Percentiles rank a stretch among this genome's conserved stretches.
Conservation (phyloP, 768 basidiomycete genomes). For the Myochromella boudieri region DNA sequence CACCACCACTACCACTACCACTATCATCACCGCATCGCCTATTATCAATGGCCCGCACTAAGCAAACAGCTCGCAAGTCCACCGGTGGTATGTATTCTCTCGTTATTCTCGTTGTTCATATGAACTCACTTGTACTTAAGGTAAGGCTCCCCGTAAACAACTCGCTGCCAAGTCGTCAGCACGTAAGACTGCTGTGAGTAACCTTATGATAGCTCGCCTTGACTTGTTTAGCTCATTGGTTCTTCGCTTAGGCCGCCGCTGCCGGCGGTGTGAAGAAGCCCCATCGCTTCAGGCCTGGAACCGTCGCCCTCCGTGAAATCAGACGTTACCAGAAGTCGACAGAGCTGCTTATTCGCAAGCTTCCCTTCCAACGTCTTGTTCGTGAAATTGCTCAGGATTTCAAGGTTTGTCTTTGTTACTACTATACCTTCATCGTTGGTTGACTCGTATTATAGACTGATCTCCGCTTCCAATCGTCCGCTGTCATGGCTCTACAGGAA, state of each 20-base stretch:
- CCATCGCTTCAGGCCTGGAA: conserved; percentile 86
- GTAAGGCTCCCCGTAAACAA: conserved; percentile 83
- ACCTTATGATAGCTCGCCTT: conserved; percentile 54
- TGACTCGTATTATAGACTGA: conserved; percentile 52
- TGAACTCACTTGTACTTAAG: conserved; percentile 21
- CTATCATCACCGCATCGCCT: conserved; percentile 17
- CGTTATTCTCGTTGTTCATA: background rate
- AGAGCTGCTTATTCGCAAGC: conserved; percentile 88
- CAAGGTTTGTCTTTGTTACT: conserved; percentile 48
- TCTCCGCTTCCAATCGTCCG: conserved; percentile 93
- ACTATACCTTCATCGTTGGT: background rate
- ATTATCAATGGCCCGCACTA: conserved; percentile 83
- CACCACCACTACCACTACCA: conserved; percentile 13
- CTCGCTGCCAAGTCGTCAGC: conserved; percentile 68
- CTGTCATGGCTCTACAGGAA: conserved; percentile 89
- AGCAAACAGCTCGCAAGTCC: conserved; percentile 88
- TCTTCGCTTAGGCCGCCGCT: conserved; percentile 61
- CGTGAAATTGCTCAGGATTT: conserved; percentile 96
- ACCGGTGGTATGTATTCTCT: conserved; percentile 60
- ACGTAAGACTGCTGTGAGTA: conserved; percentile 56
- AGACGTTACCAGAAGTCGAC: conserved; percentile 92
- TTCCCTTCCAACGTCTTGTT: conserved; percentile 93
- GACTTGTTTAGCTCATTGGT: conserved; percentile 24
- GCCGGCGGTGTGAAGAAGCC: conserved; percentile 97
- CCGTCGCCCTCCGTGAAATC: conserved; percentile 93